Percentiles rank a stretch among this genome's conserved stretches.
Conservation (phyloP, 176 grass and related monocot genomes). For the Avena insularis region DNA sequence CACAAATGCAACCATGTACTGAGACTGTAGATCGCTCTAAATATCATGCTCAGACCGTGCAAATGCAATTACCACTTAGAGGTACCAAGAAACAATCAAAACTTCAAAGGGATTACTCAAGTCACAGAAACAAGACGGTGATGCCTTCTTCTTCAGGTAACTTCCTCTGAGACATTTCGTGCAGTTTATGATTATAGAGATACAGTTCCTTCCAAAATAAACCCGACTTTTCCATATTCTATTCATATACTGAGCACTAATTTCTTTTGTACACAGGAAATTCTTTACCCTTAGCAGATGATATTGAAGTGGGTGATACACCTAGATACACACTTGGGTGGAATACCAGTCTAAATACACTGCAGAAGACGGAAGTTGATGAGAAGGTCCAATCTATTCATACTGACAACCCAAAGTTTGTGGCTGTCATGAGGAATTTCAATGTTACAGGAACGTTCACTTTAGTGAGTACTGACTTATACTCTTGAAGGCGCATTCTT, state of each 20-base stretch:
- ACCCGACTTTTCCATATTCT: not conserved
- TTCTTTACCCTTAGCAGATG: not conserved
- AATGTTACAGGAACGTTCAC: not conserved
- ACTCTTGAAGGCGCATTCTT: slow-evolving; percentile 1
- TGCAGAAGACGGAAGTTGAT: not conserved
- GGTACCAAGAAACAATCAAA: not conserved
- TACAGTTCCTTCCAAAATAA: not conserved
- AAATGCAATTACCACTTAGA: not conserved
- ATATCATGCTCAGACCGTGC: not conserved
- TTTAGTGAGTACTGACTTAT: slow-evolving; percentile 15
- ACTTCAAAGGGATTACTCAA: slow-evolving; percentile 19
- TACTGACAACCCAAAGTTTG: slow-evolving; percentile 18
- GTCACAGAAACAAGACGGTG: not conserved
- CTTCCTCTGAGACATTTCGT: not conserved
- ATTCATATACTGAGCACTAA: not conserved
- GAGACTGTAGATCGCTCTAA: not conserved
- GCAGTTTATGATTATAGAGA: slow-evolving; percentile 6
- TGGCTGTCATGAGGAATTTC: slow-evolving; percentile 17
- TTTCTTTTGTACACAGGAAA: not conserved
- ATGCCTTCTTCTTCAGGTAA: not conserved
- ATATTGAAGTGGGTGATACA: not conserved
- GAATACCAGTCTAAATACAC: not conserved
- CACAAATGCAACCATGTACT: not conserved
- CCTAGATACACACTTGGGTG: not conserved
- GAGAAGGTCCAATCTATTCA: slow-evolving; percentile 12